Evolutionary conservation across 805 yeast genomes (phyloP), one percentile per base, ranked within the genome.

Genomic region (Yamadazyma nakazawae): DNA sequence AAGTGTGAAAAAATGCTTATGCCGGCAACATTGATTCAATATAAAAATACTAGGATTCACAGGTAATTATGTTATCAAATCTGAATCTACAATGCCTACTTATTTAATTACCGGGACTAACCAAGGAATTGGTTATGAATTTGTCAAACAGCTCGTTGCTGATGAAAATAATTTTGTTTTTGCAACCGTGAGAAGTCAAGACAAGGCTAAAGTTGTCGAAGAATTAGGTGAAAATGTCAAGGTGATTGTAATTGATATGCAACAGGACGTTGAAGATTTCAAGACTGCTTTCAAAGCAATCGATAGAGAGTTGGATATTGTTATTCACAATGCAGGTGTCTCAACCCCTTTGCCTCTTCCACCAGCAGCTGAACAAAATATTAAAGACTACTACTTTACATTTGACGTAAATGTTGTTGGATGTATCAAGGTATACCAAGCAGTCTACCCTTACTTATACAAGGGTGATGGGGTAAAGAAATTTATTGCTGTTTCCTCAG

Each of bases 271-370:
- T 16, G 40, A 17, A 2, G 25, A 16, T n/a, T 42, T 51, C 17
- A 36, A 18, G 9, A 24, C 28, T 4, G 44, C 52, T 16, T 40
- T 54, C 8, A 38, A 53, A 38, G 18, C 46, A n/a, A 21, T 21
- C 16, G 52, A 50, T 11, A 67, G 66, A 45, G 60, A 60, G 3
- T 59, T 59, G 43, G 72, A 68, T 50, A 61, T 64, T 2, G 62
- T 61, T 37, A 63, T 69, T 36, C 58, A 66, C 25, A 68, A 67
- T 49, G 69, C 69, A 4, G 71, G 64, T 2, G 30, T 56, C 25
- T 28, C 19, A 7, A 16, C 31, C 7, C 12, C 32, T 6, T 28
- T 35, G 8, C 28, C 17, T 5, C 32, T 40, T 13, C n/a, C n/a
- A n/a, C n/a, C n/a, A n/a, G 9, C 28, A 2, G 2, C 10, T 9